These are phyloP conservation scores for Phytophthora kernoviae DNA, from an alignment of 352 stramenopile species.

Conservation along the genomic window DNA sequence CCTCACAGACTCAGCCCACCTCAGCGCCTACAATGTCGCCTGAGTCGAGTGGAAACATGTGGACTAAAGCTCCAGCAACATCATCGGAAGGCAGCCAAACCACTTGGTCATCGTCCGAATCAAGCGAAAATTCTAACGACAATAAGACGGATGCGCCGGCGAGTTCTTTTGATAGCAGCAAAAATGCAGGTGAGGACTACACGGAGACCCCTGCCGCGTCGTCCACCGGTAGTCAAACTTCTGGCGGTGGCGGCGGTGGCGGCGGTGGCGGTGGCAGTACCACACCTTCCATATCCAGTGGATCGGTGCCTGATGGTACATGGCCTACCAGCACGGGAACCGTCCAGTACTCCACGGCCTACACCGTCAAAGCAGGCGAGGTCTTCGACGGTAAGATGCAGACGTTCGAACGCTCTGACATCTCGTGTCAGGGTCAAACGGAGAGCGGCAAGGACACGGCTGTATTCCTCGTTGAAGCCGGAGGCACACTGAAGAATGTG, in stretches of 20 bases:
- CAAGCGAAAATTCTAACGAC: conserved; percentile 7
- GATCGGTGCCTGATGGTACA: conserved; percentile 2
- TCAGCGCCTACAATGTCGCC: not conserved
- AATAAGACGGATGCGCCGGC: conserved; percentile 4
- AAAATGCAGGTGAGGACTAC: conserved; percentile 1
- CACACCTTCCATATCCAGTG: not conserved
- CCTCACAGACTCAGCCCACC: conserved; percentile 3
- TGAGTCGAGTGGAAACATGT: conserved; percentile 8
- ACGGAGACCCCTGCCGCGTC: no score
- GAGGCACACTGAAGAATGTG: no score
- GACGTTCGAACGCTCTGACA: no score
- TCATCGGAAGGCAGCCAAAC: conserved; percentile 2
- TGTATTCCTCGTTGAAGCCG: no score
- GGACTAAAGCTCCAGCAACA: conserved; percentile 3
- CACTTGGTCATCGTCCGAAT: not conserved
- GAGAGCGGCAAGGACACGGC: no score
- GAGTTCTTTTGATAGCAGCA: not conserved
- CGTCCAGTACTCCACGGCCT: no score
- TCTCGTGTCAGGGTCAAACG: no score
- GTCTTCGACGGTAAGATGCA: no score
- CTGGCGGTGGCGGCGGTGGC: conserved; percentile 1
- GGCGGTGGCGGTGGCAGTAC: not conserved
- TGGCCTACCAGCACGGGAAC: no score
- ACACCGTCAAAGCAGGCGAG: no score
- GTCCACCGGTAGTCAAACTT: no score